Base-by-base conservation (phyloP, 805 yeast species). In the Wickerhamiella lipophila region DNA sequence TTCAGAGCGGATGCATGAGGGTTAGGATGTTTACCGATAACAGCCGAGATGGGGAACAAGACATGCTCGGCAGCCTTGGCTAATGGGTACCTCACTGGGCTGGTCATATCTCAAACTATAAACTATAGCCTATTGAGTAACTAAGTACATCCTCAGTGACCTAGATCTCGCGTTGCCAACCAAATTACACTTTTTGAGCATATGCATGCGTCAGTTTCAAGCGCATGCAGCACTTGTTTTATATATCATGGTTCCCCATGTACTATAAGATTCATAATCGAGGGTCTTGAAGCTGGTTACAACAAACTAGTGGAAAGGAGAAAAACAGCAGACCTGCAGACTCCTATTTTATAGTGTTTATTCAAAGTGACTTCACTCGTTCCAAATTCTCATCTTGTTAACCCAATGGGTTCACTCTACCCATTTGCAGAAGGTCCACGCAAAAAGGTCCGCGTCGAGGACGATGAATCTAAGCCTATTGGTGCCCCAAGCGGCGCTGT, bases 331-430 rank as follows among this genome's bases (percentile, higher is more conserved):
- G 38, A 32, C 15, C 38, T 32, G 38, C 19, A 32, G 38, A 19
- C 38, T 32, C 38, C 15, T 29, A 6, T 3, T 32, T 11, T n/a
- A 15, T 15, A 32, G 38, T 32, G 18, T 29, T 30, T 23, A 6
- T 34, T 22, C 21, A 44, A 44, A 34, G 30, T 44, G 47, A 44
- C 47, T 34, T 22, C 39, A 23, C 47, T 44, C 38, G 39, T 25
- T 26, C 47, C 47, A 13, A 23, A 25, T 11, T 16, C 29, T 22
- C 25, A 7, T n/a, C 18, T 35, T 16, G 15, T 18, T 25, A 15
- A 16, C 30, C 46, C 46, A 19, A 44, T 44, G 47, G 47, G 47
- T 23, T 44, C 47, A 12, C 25, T 42, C 16, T 42, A 42, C 35
- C 40, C 32, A 15, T 44, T 32, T 22, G 15, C 22, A 16, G 47